phyloP scores from a whole-genome alignment of 257 asterid genomes.

The Scutellaria baicalensis region DNA sequence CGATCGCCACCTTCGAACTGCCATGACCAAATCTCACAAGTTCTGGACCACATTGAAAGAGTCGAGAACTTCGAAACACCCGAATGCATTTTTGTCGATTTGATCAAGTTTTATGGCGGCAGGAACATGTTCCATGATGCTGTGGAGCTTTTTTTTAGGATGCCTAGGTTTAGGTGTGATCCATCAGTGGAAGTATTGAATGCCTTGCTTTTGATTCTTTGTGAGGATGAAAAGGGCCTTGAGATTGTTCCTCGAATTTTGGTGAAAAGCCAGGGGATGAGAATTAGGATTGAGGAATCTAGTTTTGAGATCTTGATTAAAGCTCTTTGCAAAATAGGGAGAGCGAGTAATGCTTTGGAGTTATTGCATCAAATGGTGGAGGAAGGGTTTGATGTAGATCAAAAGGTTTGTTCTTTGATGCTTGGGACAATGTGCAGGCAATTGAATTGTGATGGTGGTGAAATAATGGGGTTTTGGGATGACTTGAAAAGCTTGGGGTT shows the following conservation, averaged over 20 bases:
- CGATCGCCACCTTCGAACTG: slow-evolving; percentile 25
- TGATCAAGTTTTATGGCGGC: slow-evolving; percentile 57
- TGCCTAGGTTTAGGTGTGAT: slow-evolving; percentile 50
- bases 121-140: slow-evolving; percentile 35
- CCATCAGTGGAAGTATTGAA: slow-evolving; percentile 48
- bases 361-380: slow-evolving; percentile 41
- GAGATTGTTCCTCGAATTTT: slow-evolving; percentile 43
- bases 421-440: slow-evolving; percentile 41
- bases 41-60: slow-evolving; percentile 43
- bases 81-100: slow-evolving; percentile 42
- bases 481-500: slow-evolving; percentile 39
- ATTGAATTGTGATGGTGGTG: slow-evolving; percentile 11
- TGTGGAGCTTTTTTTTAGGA: slow-evolving; percentile 46
- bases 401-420: slow-evolving; percentile 40
- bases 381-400: slow-evolving; percentile 45
- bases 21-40: slow-evolving; percentile 32
- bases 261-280: slow-evolving; percentile 36
- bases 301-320: slow-evolving; percentile 47
- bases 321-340: slow-evolving; percentile 57
- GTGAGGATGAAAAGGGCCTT: slow-evolving; percentile 32
- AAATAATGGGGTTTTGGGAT: slow-evolving; percentile 38
- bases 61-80: slow-evolving; percentile 51
- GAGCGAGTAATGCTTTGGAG: slow-evolving; percentile 32
- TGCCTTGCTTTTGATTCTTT: slow-evolving; percentile 45
- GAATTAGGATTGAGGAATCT: slow-evolving; percentile 53